phyloP scores from a whole-genome alignment of 1,284 basidiomycete genomes.

The Farysia itapuensis region DNA sequence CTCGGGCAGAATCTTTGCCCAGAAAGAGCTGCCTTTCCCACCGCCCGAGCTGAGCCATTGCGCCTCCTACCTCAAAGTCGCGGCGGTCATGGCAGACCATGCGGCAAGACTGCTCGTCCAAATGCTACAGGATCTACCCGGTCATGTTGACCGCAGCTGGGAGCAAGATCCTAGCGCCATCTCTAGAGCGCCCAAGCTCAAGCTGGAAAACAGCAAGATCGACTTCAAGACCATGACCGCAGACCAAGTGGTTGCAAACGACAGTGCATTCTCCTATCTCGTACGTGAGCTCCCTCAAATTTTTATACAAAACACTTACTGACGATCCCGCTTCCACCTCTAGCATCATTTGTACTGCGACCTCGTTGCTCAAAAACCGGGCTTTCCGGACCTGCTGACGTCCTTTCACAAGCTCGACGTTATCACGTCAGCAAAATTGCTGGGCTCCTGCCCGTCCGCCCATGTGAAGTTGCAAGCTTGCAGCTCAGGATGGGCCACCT shows the following conservation, averaged over 20 bases:
- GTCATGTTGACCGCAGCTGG: constrained; percentile 61
- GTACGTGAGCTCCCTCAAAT: background rate
- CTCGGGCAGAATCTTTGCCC: constrained; percentile 27
- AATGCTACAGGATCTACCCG: constrained; percentile 69
- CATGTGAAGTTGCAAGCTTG: background rate
- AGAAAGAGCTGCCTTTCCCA: constrained; percentile 62
- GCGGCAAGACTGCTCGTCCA: constrained; percentile 74
- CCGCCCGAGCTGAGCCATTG: constrained; percentile 26
- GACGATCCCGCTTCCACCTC: background rate
- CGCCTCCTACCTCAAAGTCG: constrained; percentile 66
- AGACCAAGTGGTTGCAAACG: constrained; percentile 33
- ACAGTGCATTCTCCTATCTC: constrained; percentile 40
- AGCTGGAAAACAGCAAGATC: constrained; percentile 12
- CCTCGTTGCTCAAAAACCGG: constrained; percentile 1
- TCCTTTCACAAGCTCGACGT: background rate
- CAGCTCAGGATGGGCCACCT: constrained; percentile 9
- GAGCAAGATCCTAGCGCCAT: constrained; percentile 17
- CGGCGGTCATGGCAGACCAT: constrained; percentile 68
- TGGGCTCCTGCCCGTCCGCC: background rate
- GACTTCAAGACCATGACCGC: constrained; percentile 40
- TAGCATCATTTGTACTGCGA: constrained; percentile 19
- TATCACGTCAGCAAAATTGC: background rate
- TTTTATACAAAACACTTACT: background rate
- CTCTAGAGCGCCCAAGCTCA: constrained; percentile 45
- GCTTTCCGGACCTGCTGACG: background rate